phyloP scores from a whole-genome alignment of 805 yeast species.

The Candida insectorum region DNA sequence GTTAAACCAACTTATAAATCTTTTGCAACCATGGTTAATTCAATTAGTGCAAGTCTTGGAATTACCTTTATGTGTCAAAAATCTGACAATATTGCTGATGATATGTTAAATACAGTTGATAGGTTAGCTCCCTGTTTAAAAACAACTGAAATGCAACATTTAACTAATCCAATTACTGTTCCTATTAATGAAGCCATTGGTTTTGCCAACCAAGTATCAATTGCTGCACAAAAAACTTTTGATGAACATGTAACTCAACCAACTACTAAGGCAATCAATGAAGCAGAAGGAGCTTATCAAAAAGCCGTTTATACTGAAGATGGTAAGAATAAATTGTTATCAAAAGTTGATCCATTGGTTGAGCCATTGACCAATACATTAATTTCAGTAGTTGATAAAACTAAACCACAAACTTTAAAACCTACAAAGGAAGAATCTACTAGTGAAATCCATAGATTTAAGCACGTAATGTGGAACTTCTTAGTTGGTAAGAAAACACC shows the following conservation, averaged over 20 bases:
- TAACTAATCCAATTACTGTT: slow-evolving; percentile 45
- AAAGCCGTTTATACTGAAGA: slow-evolving; percentile 51
- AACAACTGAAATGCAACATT: slow-evolving; percentile 47
- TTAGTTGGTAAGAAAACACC: slow-evolving; percentile 4
- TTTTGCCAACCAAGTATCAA: slow-evolving; percentile 9
- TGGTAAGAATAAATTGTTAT: slow-evolving; percentile 61
- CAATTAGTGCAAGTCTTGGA: slow-evolving; percentile 1
- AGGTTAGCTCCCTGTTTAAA: slow-evolving; percentile 54
- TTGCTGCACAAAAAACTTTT: slow-evolving; percentile 9
- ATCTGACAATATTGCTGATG: slow-evolving; percentile 52
- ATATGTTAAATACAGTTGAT: slow-evolving; percentile 57
- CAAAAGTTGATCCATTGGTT: slow-evolving; percentile 60
- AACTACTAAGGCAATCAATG: slow-evolving; percentile 43
- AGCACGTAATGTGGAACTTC: slow-evolving; percentile 10
- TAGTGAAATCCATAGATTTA: slow-evolving; percentile 47
- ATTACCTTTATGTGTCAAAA: slow-evolving; percentile 40
- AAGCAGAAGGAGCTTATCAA: slow-evolving; percentile 49
- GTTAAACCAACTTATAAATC: slow-evolving; percentile 2
- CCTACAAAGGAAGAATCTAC: slow-evolving; percentile 43
- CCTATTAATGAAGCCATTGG: slow-evolving; percentile 46
- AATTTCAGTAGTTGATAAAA: slow-evolving; percentile 40
- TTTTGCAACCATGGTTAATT: slow-evolving; percentile 3
- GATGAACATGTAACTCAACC: slow-evolving; percentile 38
- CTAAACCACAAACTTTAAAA: slow-evolving; percentile 42
- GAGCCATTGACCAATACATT: slow-evolving; percentile 58